These are phyloP conservation scores for Acanthamoeba lenticulata DNA, from an alignment of 208 protist species.

Conservation along the genomic window DNA sequence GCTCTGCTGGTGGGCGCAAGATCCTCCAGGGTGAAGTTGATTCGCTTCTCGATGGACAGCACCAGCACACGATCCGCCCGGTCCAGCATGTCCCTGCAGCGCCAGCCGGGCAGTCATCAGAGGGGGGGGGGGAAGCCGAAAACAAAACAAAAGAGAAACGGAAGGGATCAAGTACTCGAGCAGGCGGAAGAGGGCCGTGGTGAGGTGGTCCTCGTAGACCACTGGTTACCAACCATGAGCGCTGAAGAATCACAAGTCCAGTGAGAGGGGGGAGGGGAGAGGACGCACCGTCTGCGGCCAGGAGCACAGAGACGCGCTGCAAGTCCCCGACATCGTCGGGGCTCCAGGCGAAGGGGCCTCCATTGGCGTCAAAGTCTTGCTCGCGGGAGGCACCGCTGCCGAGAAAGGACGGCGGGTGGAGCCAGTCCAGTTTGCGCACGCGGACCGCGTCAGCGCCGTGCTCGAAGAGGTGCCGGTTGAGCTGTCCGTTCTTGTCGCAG, in stretches of 20 bases:
- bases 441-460: not conserved
- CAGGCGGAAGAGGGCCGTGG: not conserved
- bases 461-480: not conserved
- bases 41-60: constrained; percentile 8
- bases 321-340: not conserved
- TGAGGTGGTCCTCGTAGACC: not conserved
- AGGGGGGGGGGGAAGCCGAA: not conserved
- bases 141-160: not conserved
- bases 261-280: not conserved
- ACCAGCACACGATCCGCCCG: not conserved
- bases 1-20: not conserved
- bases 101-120: no score
- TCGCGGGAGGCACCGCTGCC: not conserved
- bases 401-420: not conserved
- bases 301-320: not conserved
- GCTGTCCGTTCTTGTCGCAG: not conserved
- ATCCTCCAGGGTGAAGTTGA: constrained; percentile 1
- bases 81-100: not conserved
- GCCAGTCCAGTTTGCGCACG: not conserved
- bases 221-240: not conserved
- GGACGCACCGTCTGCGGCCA: not conserved
- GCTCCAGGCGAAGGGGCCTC: not conserved
- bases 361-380: no score
- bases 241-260: not conserved
- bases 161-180: not conserved